phyloP scores from a whole-genome alignment of 306 rosid species.

The Pterocarpus santalinus region DNA sequence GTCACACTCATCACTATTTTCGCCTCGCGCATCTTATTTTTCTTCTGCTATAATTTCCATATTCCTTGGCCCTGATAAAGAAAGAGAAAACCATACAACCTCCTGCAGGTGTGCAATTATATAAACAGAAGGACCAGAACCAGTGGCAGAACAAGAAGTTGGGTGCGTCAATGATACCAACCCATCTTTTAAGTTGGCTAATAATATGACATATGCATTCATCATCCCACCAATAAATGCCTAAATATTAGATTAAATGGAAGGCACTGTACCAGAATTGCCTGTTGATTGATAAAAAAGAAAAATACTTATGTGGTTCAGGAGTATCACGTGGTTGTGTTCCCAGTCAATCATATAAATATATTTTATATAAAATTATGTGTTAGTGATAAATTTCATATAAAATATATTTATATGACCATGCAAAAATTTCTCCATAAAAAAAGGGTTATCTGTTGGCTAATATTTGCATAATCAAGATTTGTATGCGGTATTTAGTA shows the following conservation, averaged over 20 bases:
- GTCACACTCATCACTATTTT: conserved; percentile 33
- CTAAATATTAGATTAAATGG: not conserved
- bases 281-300: not conserved
- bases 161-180: conserved; percentile 17
- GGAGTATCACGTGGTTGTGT: too few relatives aligned
- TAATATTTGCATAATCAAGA: conserved; percentile 1
- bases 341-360: too few relatives aligned
- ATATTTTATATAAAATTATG: too few relatives aligned
- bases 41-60: not conserved
- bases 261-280: conserved; percentile 1
- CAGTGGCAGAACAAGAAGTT: not conserved
- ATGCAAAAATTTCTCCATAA: not conserved
- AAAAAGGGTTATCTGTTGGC: not conserved
- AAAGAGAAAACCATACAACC: not conserved
- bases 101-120: not conserved
- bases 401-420: too few relatives aligned
- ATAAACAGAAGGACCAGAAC: conserved; percentile 16
- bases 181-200: not conserved
- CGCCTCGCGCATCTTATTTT: not conserved
- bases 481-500: not conserved
- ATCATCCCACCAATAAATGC: conserved; percentile 28
- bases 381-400: too few relatives aligned
- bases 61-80: not conserved
- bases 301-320: too few relatives aligned
- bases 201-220: conserved; percentile 1